Percentiles rank a stretch among this genome's conserved stretches.
phyloP scores from a whole-genome alignment of 208 protist genomes.

The Endotrypanum monterogeii region DNA sequence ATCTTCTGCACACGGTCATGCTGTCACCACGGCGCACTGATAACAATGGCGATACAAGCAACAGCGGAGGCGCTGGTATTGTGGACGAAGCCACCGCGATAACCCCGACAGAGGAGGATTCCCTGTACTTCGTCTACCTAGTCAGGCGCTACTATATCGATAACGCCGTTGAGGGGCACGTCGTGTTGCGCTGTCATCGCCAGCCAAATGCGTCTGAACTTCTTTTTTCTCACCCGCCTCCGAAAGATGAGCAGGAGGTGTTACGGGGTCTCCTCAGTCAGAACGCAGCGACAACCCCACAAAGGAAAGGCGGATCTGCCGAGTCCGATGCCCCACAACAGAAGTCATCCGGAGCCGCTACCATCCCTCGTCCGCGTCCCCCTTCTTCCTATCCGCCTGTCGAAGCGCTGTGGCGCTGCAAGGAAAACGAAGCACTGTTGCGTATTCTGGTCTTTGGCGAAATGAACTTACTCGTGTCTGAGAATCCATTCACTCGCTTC shows the following conservation, averaged over 20 bases:
- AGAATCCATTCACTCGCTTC: constrained; percentile 84
- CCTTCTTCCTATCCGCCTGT: constrained; percentile 69
- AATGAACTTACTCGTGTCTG: constrained; percentile 82
- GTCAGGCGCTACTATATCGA: constrained; percentile 84
- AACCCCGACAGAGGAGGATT: constrained; percentile 56
- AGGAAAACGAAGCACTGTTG: constrained; percentile 77
- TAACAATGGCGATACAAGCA: background rate
- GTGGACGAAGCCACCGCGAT: constrained; percentile 9
- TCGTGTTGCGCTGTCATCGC: constrained; percentile 83
- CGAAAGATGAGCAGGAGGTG: constrained; percentile 79
- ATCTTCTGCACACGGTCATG: constrained; percentile 43
- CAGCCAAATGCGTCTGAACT: constrained; percentile 57
- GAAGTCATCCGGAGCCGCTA: background rate
- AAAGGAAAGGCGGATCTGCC: background rate
- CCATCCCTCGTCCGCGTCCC: constrained; percentile 23
- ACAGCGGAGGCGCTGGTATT: background rate
- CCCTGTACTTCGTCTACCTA: constrained; percentile 77
- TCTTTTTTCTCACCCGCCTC: constrained; percentile 78
- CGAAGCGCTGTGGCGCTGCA: constrained; percentile 73
- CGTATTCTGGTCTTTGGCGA: constrained; percentile 87
- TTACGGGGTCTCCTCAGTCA: constrained; percentile 19
- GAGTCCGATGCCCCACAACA: background rate
- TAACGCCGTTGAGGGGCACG: constrained; percentile 85
- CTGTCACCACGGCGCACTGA: constrained; percentile 14
- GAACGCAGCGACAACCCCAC: background rate